phyloP scores from a whole-genome alignment of 2,329 filamentous ascomycete genomes.

The Fusarium incarnatum region DNA sequence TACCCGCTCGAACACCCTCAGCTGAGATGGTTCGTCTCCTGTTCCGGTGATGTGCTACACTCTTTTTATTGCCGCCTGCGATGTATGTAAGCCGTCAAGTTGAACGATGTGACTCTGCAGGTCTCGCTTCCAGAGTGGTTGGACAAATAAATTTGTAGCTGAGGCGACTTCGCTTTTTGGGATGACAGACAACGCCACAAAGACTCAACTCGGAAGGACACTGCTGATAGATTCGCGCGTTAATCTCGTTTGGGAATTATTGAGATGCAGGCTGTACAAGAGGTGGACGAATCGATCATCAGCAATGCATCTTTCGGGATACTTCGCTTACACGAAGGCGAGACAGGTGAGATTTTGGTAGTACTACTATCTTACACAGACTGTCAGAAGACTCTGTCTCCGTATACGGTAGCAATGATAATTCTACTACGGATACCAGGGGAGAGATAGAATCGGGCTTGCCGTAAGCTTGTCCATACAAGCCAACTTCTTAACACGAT shows the following conservation, averaged over 20 bases:
- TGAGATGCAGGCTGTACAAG: slow-evolving; percentile 12
- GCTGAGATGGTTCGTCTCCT: slow-evolving; percentile 34
- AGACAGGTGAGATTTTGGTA: slow-evolving; percentile 34
- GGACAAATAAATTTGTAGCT: slow-evolving; percentile 25
- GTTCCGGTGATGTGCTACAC: slow-evolving; percentile 33
- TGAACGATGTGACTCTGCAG: slow-evolving; percentile 26
- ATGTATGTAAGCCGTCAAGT: slow-evolving; percentile 2
- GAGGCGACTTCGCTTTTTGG: slow-evolving; percentile 23
- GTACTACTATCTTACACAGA: background rate
- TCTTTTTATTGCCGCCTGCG: background rate
- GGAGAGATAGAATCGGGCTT: background rate
- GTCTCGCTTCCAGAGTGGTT: slow-evolving; percentile 14
- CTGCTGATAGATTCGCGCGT: slow-evolving; percentile 11
- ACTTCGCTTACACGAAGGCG: slow-evolving; percentile 9
- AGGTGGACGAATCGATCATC: slow-evolving; percentile 30
- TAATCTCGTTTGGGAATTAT: slow-evolving; percentile 41
- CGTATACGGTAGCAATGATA: background rate
- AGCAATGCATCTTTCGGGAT: slow-evolving; percentile 19
- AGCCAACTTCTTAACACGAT: slow-evolving; percentile 25
- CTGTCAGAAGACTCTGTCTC: background rate
- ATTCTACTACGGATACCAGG: background rate
- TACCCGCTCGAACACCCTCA: slow-evolving; percentile 34
- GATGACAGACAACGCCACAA: slow-evolving; percentile 18
- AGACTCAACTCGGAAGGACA: slow-evolving; percentile 22
- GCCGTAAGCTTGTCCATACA: background rate